phyloP scores from a whole-genome alignment of 164 flowering plant genomes.

The Nymphaea thermarum region DNA sequence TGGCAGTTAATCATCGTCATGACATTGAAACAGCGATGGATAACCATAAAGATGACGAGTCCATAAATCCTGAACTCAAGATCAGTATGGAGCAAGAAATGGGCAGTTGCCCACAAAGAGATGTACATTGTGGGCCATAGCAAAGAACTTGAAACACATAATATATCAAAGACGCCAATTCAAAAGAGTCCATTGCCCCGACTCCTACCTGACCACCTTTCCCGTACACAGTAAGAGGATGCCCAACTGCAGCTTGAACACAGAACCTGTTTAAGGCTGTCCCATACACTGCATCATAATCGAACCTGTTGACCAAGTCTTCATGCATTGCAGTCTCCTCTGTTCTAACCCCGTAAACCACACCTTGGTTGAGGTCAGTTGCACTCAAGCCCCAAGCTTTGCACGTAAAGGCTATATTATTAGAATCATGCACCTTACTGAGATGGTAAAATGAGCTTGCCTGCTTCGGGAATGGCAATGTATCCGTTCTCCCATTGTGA shows the following conservation, averaged over 20 bases:
- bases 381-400: constrained; percentile 98
- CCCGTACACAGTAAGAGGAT: constrained; percentile 98
- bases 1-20: too few species aligned
- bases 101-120: background rate
- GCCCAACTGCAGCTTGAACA: constrained; percentile 96
- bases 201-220: constrained; percentile 89
- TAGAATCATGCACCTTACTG: constrained; percentile 69
- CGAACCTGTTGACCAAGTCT: constrained; percentile 78
- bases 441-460: constrained; percentile 94
- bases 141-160: background rate
- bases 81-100: background rate
- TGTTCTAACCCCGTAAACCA: constrained; percentile 82
- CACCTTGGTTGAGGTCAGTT: constrained; percentile 94
- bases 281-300: constrained; percentile 90
- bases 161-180: background rate
- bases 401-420: constrained; percentile 90
- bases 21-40: too few species aligned
- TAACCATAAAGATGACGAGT: too few species aligned
- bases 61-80: too few species aligned
- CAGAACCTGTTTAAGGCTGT: constrained; percentile 73
- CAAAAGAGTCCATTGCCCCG: background rate
- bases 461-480: constrained; percentile 93
- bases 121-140: background rate
- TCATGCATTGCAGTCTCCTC: constrained; percentile 93
- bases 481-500: constrained; percentile 93